Percentiles rank a stretch among this genome's conserved stretches.
These are phyloP conservation scores for Solanum pimpinellifolium DNA, from an alignment of 257 asterid genomes.

Conservation along the genomic window DNA sequence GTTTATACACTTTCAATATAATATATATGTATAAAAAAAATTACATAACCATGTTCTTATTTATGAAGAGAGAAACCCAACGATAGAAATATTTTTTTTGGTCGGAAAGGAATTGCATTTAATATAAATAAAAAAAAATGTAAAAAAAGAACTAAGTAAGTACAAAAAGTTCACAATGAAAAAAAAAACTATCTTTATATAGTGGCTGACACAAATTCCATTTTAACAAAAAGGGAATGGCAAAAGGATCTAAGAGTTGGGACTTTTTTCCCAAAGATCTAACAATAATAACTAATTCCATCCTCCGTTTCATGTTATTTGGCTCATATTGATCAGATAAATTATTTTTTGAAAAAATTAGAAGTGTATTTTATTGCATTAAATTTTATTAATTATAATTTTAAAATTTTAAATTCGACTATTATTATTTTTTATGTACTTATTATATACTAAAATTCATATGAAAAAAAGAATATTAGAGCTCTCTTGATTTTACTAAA, in stretches of 20 bases:
- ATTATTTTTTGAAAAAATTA: too few species aligned
- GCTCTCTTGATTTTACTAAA: not conserved
- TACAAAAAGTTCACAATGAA: not conserved
- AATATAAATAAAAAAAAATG: not conserved
- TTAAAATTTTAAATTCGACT: too few species aligned
- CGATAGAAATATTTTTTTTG: not conserved
- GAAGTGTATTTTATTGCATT: not conserved
- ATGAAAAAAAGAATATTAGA: too few species aligned
- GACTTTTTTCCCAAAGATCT: not conserved
- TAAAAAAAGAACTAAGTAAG: not conserved
- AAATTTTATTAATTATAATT: too few species aligned
- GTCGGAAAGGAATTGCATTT: not conserved
- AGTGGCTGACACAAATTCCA: slow-evolving; percentile 19
- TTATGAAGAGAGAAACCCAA: not conserved
- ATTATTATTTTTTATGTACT: too few species aligned
- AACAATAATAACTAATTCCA: not conserved
- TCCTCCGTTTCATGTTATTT: not conserved
- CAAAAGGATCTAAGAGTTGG: not conserved
- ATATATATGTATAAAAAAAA: too few species aligned
- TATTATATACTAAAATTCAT: too few species aligned
- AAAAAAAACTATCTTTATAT: not conserved
- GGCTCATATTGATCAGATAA: not conserved
- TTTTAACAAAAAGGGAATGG: not conserved
- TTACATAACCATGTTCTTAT: not conserved
- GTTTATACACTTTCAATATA: not conserved